Evolutionary conservation across 805 yeast genomes (phyloP).

Genomic region (Vanderwaltozyma polyspora): DNA sequence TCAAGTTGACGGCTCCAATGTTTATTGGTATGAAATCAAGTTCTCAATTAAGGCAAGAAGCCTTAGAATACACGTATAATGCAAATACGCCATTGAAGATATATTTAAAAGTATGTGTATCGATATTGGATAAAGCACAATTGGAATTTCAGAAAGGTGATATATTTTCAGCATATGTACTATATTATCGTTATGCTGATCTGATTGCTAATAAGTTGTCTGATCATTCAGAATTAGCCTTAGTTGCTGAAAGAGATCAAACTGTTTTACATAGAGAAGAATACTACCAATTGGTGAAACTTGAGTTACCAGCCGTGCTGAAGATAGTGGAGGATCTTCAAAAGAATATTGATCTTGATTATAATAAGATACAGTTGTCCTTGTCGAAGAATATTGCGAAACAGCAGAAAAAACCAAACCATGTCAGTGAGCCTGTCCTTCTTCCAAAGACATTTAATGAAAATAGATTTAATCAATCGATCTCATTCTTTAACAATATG

Average conservation of each 20-base stretch:
- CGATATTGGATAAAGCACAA: slow-evolving; percentile 36
- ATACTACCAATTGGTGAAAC: slow-evolving; percentile 18
- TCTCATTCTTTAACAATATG: slow-evolving; percentile 7
- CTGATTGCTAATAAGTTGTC: slow-evolving; percentile 23
- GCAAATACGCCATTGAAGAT: slow-evolving; percentile 37
- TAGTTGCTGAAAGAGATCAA: slow-evolving; percentile 1
- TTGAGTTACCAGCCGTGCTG: slow-evolving; percentile 26
- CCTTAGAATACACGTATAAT: slow-evolving; percentile 44
- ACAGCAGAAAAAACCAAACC: neutral
- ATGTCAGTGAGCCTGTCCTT: neutral
- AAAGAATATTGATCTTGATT: slow-evolving; percentile 12
- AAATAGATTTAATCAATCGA: slow-evolving; percentile 18
- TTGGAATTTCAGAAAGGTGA: slow-evolving; percentile 28
- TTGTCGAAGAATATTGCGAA: slow-evolving; percentile 21
- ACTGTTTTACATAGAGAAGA: slow-evolving; percentile 12
- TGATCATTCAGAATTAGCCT: slow-evolving; percentile 22
- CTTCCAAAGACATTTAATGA: slow-evolving; percentile 22
- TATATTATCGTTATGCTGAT: slow-evolving; percentile 51
- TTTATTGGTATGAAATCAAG: neutral
- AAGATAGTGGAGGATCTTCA: slow-evolving; percentile 22
- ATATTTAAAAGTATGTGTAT: slow-evolving; percentile 44
- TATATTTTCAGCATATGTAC: slow-evolving; percentile 40
- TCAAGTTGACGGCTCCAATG: too few species aligned
- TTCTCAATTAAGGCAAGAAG: slow-evolving; percentile 30
- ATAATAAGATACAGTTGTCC: slow-evolving; percentile 15